A percentile compares a stretch with the other conserved stretches of the same genome.
Evolutionary conservation across 331 rosid species (phyloP).

Genomic region (Saraca asoca): DNA sequence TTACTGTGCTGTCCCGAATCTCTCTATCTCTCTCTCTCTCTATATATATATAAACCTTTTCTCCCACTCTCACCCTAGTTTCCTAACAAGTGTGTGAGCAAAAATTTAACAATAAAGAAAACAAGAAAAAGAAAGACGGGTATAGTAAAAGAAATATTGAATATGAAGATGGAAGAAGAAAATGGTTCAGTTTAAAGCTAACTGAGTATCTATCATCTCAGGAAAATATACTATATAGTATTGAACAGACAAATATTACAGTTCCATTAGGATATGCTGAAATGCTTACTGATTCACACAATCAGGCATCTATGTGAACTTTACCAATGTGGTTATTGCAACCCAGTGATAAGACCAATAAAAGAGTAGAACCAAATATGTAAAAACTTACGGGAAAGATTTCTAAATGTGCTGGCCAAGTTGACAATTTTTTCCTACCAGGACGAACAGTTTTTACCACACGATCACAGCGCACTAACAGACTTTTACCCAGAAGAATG

Average conservation of each 20-base stretch:
- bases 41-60: too few relatives aligned
- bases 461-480: conserved; percentile 92
- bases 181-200: background rate
- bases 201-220: background rate
- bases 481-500: conserved; percentile 67
- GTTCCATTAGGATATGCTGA: background rate
- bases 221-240: background rate
- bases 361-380: background rate
- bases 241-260: conserved; percentile 2
- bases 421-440: conserved; percentile 91
- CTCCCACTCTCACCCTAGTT: too few relatives aligned
- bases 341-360: background rate
- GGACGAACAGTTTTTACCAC: conserved; percentile 96
- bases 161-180: background rate
- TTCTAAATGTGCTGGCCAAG: conserved; percentile 98
- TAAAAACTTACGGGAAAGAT: conserved; percentile 65
- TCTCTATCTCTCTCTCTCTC: too few relatives aligned
- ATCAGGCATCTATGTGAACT: background rate
- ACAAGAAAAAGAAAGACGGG: too few relatives aligned
- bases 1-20: too few relatives aligned
- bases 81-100: too few relatives aligned
- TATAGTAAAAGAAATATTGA: too few relatives aligned
- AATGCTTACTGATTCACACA: conserved; percentile 7
- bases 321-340: background rate
- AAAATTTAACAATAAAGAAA: too few relatives aligned